Conservation (phyloP, 139 green algal species). For the Chlamydomonas incerta region DNA sequence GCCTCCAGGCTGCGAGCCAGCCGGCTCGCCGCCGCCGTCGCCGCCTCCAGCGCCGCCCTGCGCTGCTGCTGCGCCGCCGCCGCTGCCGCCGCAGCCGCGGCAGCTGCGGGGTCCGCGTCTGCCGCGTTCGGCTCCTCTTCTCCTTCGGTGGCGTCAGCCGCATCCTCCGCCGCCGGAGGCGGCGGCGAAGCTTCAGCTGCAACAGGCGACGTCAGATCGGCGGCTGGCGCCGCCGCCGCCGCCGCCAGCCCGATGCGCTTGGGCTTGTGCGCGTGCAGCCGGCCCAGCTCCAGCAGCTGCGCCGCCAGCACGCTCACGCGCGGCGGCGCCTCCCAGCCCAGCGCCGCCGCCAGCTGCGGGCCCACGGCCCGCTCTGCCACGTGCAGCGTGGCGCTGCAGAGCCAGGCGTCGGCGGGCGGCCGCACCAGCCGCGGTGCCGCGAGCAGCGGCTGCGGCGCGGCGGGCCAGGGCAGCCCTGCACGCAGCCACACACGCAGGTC, state of each 20-base stretch:
- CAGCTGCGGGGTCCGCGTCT: too few species aligned
- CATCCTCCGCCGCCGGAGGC: too few species aligned
- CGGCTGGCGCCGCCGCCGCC: background rate
- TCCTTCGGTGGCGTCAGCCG: background rate
- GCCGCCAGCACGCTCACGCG: constrained; percentile 58
- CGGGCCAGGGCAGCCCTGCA: constrained; percentile 53
- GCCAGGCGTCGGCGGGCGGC: constrained; percentile 64
- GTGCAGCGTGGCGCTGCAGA: constrained; percentile 62
- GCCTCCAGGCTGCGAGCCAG: background rate
- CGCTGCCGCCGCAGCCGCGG: background rate
- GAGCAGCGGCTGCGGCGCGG: constrained; percentile 34
- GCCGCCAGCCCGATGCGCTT: background rate
- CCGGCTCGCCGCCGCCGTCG: background rate
- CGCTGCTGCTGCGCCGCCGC: background rate
- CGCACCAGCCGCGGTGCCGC: constrained; percentile 54
- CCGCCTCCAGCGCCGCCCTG: background rate
- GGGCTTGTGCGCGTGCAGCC: constrained; percentile 47
- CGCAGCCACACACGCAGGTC: background rate
- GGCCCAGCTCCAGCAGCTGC: constrained; percentile 75
- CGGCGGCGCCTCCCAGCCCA: constrained; percentile 68
- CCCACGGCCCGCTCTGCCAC: constrained; percentile 41
- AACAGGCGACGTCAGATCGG: too few species aligned
- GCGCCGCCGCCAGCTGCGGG: constrained; percentile 11
- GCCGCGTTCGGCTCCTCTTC: background rate
- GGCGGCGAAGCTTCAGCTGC: too few species aligned